Evolutionary conservation across 768 basidiomycete genomes (phyloP).

Genomic region (Lactifluus subvellereus): DNA sequence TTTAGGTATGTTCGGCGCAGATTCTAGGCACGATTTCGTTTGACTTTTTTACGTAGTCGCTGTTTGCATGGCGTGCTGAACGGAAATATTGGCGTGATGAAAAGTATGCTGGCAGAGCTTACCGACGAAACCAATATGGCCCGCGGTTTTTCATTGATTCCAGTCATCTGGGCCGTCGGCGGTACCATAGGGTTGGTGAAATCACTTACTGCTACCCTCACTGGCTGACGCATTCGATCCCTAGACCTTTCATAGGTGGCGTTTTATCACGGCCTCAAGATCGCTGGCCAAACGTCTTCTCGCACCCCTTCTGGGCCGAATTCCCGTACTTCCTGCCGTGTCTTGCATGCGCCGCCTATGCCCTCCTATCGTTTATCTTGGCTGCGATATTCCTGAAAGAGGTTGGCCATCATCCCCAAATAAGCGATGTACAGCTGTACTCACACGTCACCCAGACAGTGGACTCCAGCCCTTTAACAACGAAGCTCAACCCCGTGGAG

Average conservation of each 20-base stretch:
- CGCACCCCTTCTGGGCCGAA: constrained; percentile 25
- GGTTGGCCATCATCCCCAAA: not conserved
- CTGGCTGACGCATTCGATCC: not conserved
- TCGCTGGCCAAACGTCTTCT: constrained; percentile 23
- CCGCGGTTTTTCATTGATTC: constrained; percentile 34
- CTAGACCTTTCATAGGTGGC: constrained; percentile 25
- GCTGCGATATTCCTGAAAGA: constrained; percentile 15
- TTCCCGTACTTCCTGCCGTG: constrained; percentile 29
- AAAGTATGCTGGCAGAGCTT: constrained; percentile 62
- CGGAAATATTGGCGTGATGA: constrained; percentile 50
- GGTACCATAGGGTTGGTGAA: constrained; percentile 13
- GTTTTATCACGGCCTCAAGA: constrained; percentile 27
- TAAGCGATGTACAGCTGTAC: not conserved
- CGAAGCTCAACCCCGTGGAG: not conserved
- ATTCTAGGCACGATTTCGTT: not conserved
- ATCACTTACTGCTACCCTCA: not conserved
- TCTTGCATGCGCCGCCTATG: constrained; percentile 6
- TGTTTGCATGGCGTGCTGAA: constrained; percentile 16
- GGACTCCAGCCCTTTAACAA: not conserved
- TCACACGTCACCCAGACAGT: constrained; percentile 7
- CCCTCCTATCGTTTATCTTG: constrained; percentile 11
- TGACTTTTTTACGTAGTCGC: not conserved
- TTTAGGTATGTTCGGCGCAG: constrained; percentile 19
- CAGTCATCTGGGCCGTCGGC: constrained; percentile 26
- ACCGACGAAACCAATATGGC: constrained; percentile 57